Evolutionary conservation across 1,284 basidiomycete genomes (phyloP).

Genomic region (Naganishia albida): DNA sequence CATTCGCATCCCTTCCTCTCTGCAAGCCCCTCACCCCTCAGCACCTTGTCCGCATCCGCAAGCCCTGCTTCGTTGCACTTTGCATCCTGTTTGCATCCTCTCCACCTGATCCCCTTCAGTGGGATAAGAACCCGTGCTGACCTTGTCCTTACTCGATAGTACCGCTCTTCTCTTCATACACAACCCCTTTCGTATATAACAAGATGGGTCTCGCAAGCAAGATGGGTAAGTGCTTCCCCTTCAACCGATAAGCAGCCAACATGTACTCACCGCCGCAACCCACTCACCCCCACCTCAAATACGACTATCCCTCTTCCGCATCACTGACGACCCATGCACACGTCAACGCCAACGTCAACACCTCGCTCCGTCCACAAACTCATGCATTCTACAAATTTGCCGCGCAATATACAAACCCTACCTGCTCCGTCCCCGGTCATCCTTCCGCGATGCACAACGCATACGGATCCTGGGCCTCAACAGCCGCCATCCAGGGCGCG

Average conservation of each 20-base stretch:
- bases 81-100: slow-evolving; percentile 19
- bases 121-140: not conserved
- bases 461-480: too few relatives aligned
- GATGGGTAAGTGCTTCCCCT: slow-evolving; percentile 24
- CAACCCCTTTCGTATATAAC: not conserved
- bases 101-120: slow-evolving; percentile 8
- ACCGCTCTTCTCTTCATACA: not conserved
- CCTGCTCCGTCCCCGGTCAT: slow-evolving; percentile 17
- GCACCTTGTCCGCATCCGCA: not conserved
- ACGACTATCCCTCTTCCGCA: slow-evolving; percentile 1
- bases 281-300: slow-evolving; percentile 9
- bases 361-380: not conserved
- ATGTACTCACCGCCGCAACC: slow-evolving; percentile 24
- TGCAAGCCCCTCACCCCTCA: not conserved
- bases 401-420: not conserved
- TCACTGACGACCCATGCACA: slow-evolving; percentile 11
- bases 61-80: slow-evolving; percentile 11
- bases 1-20: not conserved
- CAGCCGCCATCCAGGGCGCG: slow-evolving; percentile 20
- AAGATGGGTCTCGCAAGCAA: slow-evolving; percentile 32
- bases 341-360: not conserved
- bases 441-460: not conserved
- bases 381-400: slow-evolving; percentile 10
- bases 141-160: slow-evolving; percentile 4
- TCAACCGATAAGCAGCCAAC: not conserved